Evolutionary conservation across 805 yeast species (phyloP).

Genomic region (Metschnikowia arizonensis): DNA sequence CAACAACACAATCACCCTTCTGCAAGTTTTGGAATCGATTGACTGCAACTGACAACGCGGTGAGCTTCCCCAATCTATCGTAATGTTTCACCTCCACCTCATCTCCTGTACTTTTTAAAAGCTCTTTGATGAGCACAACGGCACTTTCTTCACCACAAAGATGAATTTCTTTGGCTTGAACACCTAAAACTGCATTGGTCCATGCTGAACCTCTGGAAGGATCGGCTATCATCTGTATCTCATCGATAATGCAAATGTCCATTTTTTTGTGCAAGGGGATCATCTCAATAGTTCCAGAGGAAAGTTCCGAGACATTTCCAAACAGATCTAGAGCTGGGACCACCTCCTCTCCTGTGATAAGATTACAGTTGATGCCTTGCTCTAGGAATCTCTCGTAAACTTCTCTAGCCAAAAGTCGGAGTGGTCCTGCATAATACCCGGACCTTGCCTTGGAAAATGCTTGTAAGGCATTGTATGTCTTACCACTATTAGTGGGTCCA

Average conservation of each 20-base stretch:
- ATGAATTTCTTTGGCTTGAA: constrained; percentile 79
- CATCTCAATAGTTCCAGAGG: constrained; percentile 94
- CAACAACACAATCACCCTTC: constrained; percentile 86
- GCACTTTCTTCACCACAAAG: constrained; percentile 91
- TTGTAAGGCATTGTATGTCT: constrained; percentile 78
- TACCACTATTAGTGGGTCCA: constrained; percentile 97
- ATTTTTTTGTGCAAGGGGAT: constrained; percentile 59
- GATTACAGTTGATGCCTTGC: constrained; percentile 68
- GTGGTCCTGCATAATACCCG: constrained; percentile 94
- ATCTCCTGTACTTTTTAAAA: constrained; percentile 75
- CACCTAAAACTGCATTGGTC: constrained; percentile 89
- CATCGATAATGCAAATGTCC: constrained; percentile 92
- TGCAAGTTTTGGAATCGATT: constrained; percentile 38
- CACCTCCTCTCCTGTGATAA: constrained; percentile 95
- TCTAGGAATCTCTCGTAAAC: constrained; percentile 74
- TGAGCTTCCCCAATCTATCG: constrained; percentile 68
- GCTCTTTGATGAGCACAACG: constrained; percentile 57
- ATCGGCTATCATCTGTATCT: constrained; percentile 92
- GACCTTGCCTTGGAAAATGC: constrained; percentile 58
- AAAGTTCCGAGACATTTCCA: constrained; percentile 70
- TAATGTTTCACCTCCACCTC: constrained; percentile 66
- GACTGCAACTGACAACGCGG: constrained; percentile 41
- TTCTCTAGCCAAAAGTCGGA: constrained; percentile 86
- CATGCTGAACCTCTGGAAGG: constrained; percentile 83
- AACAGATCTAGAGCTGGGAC: constrained; percentile 60